phyloP scores from a whole-genome alignment of 768 basidiomycete genomes.

The Termitomyces sp. region DNA sequence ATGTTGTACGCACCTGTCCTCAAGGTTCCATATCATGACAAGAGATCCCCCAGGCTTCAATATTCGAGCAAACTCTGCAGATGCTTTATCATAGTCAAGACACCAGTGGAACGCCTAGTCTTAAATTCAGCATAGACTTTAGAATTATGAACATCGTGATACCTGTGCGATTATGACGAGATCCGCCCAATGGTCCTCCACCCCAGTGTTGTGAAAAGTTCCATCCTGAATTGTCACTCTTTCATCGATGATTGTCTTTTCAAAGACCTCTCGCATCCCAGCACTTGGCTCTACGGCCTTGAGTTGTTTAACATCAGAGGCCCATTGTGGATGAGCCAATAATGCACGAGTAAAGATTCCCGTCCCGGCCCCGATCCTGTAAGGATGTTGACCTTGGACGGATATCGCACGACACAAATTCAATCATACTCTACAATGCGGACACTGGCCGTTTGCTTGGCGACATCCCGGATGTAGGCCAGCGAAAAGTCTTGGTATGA shows the following conservation, averaged over 20 bases:
- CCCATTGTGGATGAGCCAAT: conserved; percentile 56
- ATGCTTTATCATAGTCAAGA: conserved; percentile 68
- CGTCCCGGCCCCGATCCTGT: conserved; percentile 78
- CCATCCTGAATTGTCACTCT: conserved; percentile 56
- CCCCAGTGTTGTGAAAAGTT: conserved; percentile 60
- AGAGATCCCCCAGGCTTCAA: conserved; percentile 71
- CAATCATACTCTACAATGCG: conserved; percentile 65
- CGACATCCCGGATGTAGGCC: conserved; percentile 47
- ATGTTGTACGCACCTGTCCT: conserved; percentile 54
- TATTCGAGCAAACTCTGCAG: conserved; percentile 72
- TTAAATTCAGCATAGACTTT: neutral
- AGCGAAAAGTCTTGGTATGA: conserved; percentile 70
- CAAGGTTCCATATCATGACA: conserved; percentile 87
- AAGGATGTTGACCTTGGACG: neutral
- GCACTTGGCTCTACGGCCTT: conserved; percentile 78
- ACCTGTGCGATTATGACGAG: conserved; percentile 76
- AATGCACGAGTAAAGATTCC: conserved; percentile 87
- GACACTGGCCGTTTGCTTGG: conserved; percentile 33
- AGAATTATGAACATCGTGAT: neutral
- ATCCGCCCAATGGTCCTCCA: conserved; percentile 69
- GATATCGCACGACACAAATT: neutral
- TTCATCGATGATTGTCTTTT: conserved; percentile 46
- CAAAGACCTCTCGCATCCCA: conserved; percentile 80
- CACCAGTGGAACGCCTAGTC: conserved; percentile 88
- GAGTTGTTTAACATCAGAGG: conserved; percentile 43